Evolutionary conservation across 1,284 basidiomycete species (phyloP).

Genomic region (Dichomitus squalens): DNA sequence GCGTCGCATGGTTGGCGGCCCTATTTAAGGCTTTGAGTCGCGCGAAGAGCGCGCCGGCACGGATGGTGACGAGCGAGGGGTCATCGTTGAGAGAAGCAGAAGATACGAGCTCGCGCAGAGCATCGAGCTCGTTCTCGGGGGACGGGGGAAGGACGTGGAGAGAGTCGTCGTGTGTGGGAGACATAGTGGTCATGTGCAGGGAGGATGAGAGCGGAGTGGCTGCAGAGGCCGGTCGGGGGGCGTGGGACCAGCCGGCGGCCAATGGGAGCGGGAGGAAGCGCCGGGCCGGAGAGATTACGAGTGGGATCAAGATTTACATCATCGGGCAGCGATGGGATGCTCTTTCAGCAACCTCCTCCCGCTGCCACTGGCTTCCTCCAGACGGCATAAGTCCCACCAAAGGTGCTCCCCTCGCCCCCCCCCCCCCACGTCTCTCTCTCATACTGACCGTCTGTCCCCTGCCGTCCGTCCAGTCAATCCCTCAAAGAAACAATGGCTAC

Average conservation of each 20-base stretch:
- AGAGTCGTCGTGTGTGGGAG: slow-evolving; percentile 22
- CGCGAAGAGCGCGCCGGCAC: slow-evolving; percentile 70
- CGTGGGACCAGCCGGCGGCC: slow-evolving; percentile 13
- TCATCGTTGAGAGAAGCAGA: slow-evolving; percentile 48
- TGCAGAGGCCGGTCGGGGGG: slow-evolving; percentile 9
- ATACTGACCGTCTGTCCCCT: slow-evolving; percentile 13
- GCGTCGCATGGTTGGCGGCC: slow-evolving; percentile 68
- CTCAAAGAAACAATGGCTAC: slow-evolving; percentile 22
- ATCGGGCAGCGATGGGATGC: slow-evolving; percentile 15
- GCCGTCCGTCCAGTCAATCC: slow-evolving; percentile 9
- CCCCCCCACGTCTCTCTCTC: slow-evolving; percentile 9
- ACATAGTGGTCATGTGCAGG: slow-evolving; percentile 24
- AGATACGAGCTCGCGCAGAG: slow-evolving; percentile 63
- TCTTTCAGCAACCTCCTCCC: slow-evolving; percentile 17
- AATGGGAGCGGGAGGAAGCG: slow-evolving; percentile 11
- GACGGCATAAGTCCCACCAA: neutral
- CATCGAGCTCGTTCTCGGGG: slow-evolving; percentile 58
- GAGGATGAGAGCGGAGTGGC: slow-evolving; percentile 5
- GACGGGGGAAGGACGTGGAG: slow-evolving; percentile 25
- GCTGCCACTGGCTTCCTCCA: neutral
- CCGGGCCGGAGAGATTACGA: slow-evolving; percentile 21
- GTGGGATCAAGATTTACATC: slow-evolving; percentile 23
- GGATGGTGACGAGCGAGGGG: slow-evolving; percentile 54
- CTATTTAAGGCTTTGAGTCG: slow-evolving; percentile 77
- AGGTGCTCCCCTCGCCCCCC: neutral